phyloP scores from a whole-genome alignment of 371 early-diverging fungal species.

The Lichtheimia ramosa region DNA sequence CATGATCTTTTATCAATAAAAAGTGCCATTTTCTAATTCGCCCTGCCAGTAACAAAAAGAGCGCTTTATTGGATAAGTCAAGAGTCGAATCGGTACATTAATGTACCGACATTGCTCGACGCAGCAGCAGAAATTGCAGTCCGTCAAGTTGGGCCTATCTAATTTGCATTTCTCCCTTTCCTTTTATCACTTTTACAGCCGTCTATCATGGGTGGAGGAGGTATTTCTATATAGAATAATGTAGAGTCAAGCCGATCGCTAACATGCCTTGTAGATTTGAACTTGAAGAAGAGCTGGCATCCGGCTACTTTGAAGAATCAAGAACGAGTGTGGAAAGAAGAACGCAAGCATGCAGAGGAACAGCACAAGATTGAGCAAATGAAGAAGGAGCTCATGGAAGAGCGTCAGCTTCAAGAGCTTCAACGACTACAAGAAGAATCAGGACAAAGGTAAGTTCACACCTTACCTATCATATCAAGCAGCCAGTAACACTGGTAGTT shows the following conservation, averaged over 20 bases:
- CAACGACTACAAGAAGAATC: constrained; percentile 78
- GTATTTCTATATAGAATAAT: background rate
- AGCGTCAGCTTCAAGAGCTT: constrained; percentile 85
- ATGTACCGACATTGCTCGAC: no score
- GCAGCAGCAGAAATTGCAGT: no score
- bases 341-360: constrained; percentile 83
- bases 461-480: background rate
- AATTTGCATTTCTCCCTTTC: background rate
- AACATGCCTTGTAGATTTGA: constrained; percentile 44
- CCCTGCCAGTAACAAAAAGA: no score
- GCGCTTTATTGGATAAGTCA: no score
- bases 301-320: constrained; percentile 89
- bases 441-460: constrained; percentile 55
- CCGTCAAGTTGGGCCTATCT: no score
- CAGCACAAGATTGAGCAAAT: constrained; percentile 85
- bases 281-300: constrained; percentile 97
- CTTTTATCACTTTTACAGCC: background rate
- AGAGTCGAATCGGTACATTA: no score
- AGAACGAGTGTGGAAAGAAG: constrained; percentile 91
- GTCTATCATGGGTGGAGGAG: constrained; percentile 11
- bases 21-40: no score
- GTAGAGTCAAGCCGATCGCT: background rate
- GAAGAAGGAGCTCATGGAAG: constrained; percentile 89
- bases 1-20: no score
- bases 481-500: no score